Percentiles rank a stretch among this genome's conserved stretches.
Evolutionary conservation across 306 rosid species (phyloP).

Genomic region (Dalbergia oliveri): DNA sequence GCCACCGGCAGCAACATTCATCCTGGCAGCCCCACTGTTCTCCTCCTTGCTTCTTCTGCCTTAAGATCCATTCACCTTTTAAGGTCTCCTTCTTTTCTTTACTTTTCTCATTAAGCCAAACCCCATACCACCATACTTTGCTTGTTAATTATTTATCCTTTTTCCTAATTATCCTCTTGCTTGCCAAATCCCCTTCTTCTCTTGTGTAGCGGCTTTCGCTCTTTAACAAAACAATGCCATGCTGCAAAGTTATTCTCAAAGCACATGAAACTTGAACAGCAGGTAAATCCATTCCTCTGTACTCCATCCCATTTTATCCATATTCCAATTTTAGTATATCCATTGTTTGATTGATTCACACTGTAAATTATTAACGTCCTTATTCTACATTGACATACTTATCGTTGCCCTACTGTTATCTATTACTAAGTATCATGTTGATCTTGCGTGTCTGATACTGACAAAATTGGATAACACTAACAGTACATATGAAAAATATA

Average conservation of each 20-base stretch:
- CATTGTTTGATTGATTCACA: too few species aligned
- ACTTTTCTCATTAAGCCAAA: neutral
- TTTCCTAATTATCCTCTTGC: neutral
- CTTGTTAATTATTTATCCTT: neutral
- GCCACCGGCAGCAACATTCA: slow-evolving; percentile 43
- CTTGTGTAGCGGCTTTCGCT: slow-evolving; percentile 65
- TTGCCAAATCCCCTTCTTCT: slow-evolving; percentile 6
- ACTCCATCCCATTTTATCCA: neutral
- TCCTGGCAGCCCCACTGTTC: slow-evolving; percentile 79
- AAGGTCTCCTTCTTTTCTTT: slow-evolving; percentile 45
- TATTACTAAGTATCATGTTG: too few species aligned
- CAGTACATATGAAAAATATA: too few species aligned
- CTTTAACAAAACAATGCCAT: slow-evolving; percentile 73
- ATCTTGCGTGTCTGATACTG: too few species aligned
- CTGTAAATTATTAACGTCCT: too few species aligned
- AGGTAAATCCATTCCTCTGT: slow-evolving; percentile 51
- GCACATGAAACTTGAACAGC: slow-evolving; percentile 89
- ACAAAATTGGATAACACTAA: too few species aligned
- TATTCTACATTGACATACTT: too few species aligned
- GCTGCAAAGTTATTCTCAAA: slow-evolving; percentile 86
- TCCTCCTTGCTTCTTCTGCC: slow-evolving; percentile 75
- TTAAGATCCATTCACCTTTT: slow-evolving; percentile 76
- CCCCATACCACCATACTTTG: too few species aligned
- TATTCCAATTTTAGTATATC: neutral
- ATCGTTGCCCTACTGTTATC: too few species aligned